These are phyloP conservation scores for Sonneratia caseolaris DNA, from an alignment of 345 rosid species.

Conservation along the genomic window DNA sequence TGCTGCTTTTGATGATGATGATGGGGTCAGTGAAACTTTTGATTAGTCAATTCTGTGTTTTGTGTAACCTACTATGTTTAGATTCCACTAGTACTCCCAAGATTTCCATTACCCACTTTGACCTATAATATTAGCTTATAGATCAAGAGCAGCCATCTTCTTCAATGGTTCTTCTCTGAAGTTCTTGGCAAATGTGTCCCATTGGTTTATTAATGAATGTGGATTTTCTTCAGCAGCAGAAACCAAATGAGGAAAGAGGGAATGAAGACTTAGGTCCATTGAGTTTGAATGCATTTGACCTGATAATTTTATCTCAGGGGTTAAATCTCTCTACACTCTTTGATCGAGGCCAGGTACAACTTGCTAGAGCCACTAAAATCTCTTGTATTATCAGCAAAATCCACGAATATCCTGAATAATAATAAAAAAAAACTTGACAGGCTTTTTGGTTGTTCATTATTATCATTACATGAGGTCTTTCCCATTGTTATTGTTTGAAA, in stretches of 20 bases:
- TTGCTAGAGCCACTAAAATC: not conserved
- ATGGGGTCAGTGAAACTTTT: constrained; percentile 51
- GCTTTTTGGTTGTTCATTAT: not conserved
- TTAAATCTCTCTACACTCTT: constrained; percentile 85
- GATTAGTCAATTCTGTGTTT: not conserved
- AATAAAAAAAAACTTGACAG: not conserved
- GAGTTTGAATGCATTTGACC: constrained; percentile 87
- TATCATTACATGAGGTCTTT: not conserved
- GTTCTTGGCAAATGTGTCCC: not conserved
- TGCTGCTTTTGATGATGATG: constrained; percentile 84
- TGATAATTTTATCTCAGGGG: constrained; percentile 88
- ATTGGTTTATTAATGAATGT: not conserved
- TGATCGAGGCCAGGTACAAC: constrained; percentile 72
- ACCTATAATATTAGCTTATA: not conserved
- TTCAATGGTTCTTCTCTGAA: not conserved
- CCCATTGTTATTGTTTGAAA: not conserved
- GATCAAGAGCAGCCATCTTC: not conserved
- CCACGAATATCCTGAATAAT: not conserved
- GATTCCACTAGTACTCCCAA: not conserved
- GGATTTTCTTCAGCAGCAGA: constrained; percentile 37
- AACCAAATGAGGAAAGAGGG: constrained; percentile 33
- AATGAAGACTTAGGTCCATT: constrained; percentile 64
- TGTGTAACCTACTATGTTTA: not conserved
- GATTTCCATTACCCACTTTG: not conserved
- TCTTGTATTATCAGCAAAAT: not conserved